A percentile compares a stretch with the other conserved stretches of the same genome.
These are phyloP conservation scores for Termitomyces sp. DNA, from an alignment of 768 basidiomycete species.

Conservation along the genomic window DNA sequence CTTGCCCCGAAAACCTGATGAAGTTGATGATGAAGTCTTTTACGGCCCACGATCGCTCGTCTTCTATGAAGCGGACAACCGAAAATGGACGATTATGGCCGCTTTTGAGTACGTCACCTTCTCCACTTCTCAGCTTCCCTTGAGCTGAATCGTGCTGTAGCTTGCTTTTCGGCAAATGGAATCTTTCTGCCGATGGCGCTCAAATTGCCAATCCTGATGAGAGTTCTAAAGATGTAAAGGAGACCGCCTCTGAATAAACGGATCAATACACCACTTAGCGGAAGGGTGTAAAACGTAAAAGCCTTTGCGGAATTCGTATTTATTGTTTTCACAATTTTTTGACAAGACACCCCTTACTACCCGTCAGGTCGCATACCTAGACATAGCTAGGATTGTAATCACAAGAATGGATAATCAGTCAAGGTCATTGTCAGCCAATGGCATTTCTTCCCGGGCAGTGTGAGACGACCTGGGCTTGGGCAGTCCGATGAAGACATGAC, in stretches of 20 bases:
- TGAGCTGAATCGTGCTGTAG: neutral
- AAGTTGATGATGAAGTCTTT: conserved; percentile 97
- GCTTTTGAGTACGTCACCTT: conserved; percentile 67
- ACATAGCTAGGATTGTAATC: too few species aligned
- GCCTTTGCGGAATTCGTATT: too few species aligned
- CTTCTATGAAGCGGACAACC: conserved; percentile 93
- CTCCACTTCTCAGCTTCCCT: neutral
- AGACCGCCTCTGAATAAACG: neutral
- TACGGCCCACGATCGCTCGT: conserved; percentile 89
- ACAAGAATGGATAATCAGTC: too few species aligned
- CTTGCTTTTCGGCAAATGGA: conserved; percentile 9
- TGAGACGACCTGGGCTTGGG: too few species aligned
- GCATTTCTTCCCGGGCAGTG: too few species aligned
- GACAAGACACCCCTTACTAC: too few species aligned
- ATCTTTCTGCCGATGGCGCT: neutral
- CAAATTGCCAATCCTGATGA: neutral
- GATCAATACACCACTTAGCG: neutral
- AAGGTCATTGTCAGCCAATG: too few species aligned
- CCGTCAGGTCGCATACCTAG: too few species aligned
- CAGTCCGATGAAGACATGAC: too few species aligned
- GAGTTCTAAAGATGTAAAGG: neutral
- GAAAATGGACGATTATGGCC: conserved; percentile 96
- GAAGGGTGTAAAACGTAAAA: too few species aligned
- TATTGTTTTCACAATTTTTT: too few species aligned
- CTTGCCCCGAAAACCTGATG: conserved; percentile 85